These are phyloP conservation scores for Xylaria sp. DNA, from an alignment of 2,329 filamentous ascomycete species.

Conservation along the genomic window DNA sequence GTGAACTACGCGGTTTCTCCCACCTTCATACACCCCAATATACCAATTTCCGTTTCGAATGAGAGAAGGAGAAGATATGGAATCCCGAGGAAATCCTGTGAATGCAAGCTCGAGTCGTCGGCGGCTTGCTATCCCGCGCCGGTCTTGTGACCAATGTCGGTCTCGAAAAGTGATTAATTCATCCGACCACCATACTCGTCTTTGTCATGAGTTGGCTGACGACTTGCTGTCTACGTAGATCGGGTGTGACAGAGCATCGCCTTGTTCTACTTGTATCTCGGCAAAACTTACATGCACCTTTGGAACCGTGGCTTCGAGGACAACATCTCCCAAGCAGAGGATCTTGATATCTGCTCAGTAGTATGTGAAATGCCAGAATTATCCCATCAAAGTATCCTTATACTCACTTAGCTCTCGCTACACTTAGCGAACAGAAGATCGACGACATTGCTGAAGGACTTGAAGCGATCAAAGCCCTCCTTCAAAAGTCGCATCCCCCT, in stretches of 20 bases:
- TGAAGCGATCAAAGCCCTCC: neutral
- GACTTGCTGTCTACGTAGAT: slow-evolving; percentile 36
- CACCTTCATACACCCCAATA: neutral
- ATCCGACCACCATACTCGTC: slow-evolving; percentile 1
- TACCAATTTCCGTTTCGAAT: neutral
- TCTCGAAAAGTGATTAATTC: slow-evolving; percentile 44
- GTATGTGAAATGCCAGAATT: neutral
- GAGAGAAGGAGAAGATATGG: slow-evolving; percentile 15
- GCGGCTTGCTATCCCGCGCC: slow-evolving; percentile 40
- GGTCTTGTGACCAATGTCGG: slow-evolving; percentile 50
- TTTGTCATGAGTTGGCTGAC: slow-evolving; percentile 1
- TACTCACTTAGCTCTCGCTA: neutral
- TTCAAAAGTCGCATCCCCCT: neutral
- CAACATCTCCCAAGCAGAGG: slow-evolving; percentile 47
- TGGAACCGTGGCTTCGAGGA: slow-evolving; percentile 44
- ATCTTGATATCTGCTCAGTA: slow-evolving; percentile 48
- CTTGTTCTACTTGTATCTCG: slow-evolving; percentile 51
- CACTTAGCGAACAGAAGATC: neutral
- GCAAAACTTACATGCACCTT: slow-evolving; percentile 50
- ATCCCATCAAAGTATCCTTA: neutral
- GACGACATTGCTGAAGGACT: slow-evolving; percentile 1
- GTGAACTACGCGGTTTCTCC: neutral
- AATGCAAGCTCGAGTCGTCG: slow-evolving; percentile 28
- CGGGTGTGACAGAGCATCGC: slow-evolving; percentile 48
- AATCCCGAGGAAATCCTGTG: slow-evolving; percentile 34